phyloP scores from a whole-genome alignment of 257 asterid genomes.

The Dorcoceras hygrometricum region DNA sequence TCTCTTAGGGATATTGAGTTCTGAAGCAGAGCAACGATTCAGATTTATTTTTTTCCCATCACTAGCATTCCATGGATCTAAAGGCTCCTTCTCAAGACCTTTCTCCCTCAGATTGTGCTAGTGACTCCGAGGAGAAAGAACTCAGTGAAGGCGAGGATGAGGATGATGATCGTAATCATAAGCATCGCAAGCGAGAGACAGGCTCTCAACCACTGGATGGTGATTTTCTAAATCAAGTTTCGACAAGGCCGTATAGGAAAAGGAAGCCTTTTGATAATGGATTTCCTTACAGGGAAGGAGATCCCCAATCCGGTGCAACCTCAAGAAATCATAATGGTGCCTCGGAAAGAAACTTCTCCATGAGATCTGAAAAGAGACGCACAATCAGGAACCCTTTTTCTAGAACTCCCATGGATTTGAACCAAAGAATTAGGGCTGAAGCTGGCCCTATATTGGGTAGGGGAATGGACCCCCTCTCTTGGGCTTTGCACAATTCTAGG shows the following conservation, averaged over 20 bases:
- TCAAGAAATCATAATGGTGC: background rate
- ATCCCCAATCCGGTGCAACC: constrained; percentile 11
- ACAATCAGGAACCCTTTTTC: constrained; percentile 51
- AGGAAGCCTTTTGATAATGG: constrained; percentile 82
- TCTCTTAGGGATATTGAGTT: constrained; percentile 20
- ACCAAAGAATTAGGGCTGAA: constrained; percentile 59
- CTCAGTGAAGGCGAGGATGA: constrained; percentile 96
- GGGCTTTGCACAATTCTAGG: constrained; percentile 77
- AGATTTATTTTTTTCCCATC: constrained; percentile 17
- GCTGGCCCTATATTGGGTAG: constrained; percentile 61
- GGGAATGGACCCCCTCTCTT: constrained; percentile 63
- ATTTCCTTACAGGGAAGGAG: constrained; percentile 53
- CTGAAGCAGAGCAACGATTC: constrained; percentile 7
- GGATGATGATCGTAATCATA: constrained; percentile 98
- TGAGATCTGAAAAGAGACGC: constrained; percentile 65
- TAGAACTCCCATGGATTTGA: constrained; percentile 54
- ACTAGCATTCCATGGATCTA: constrained; percentile 57
- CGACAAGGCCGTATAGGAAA: constrained; percentile 63
- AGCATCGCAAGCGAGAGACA: constrained; percentile 81
- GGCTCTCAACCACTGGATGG: constrained; percentile 67
- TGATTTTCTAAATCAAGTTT: constrained; percentile 57
- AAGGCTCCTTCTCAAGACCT: constrained; percentile 62
- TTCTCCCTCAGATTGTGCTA: constrained; percentile 60
- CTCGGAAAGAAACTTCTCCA: constrained; percentile 48
- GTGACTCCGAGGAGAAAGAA: constrained; percentile 86